A percentile compares a stretch with the other conserved stretches of the same genome.
Conservation (phyloP, 2,329 filamentous ascomycete species). For the Parascedosporium putredinis region DNA sequence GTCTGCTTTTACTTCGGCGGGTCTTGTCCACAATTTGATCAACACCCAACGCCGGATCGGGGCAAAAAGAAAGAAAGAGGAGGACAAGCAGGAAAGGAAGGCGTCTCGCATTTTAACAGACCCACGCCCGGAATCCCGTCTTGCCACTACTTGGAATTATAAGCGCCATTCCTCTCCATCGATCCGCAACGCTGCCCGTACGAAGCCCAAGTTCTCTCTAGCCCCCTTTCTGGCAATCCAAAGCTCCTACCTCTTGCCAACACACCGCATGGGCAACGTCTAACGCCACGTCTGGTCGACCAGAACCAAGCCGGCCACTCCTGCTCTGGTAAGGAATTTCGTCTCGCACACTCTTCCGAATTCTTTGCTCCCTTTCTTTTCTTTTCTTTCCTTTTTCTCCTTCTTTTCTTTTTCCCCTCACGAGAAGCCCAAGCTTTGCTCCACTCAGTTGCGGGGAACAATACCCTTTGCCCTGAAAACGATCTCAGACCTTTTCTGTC, state of each 20-base stretch:
- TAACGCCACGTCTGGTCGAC: conserved; percentile 1
- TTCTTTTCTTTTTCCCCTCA: conserved; percentile 15
- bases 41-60: neutral
- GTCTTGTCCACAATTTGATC: conserved; percentile 3
- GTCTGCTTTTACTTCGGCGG: conserved; percentile 7
- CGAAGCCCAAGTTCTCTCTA: neutral
- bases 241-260: neutral
- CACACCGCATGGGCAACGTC: neutral
- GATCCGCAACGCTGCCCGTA: neutral
- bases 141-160: conserved; percentile 1
- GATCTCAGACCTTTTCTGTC: neutral
- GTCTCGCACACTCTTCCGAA: conserved; percentile 9
- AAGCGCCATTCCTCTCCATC: neutral
- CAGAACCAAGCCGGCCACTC: neutral
- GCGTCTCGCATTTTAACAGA: neutral
- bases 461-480: conserved; percentile 1
- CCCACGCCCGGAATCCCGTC: neutral
- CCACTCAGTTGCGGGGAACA: neutral
- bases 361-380: conserved; percentile 14
- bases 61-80: neutral
- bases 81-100: neutral
- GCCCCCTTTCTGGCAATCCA: neutral
- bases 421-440: neutral
- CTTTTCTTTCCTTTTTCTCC: conserved; percentile 13
- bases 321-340: neutral